phyloP scores from a whole-genome alignment of 345 rosid genomes.

The Alliaria petiolata region DNA sequence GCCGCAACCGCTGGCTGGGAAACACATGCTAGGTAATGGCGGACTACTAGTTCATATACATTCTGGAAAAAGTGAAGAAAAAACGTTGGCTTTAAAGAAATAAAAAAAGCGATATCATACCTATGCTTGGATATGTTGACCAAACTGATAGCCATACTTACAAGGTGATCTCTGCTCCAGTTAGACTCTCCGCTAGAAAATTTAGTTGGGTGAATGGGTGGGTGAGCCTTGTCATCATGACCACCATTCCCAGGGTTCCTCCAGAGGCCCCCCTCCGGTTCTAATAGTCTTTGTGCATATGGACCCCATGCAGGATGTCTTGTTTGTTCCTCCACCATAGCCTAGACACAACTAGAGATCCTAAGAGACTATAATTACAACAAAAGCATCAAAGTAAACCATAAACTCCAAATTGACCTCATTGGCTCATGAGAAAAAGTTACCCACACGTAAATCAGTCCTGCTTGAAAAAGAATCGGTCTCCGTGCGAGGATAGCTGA shows the following conservation, averaged over 20 bases:
- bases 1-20: slow-evolving; percentile 97
- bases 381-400: slow-evolving; percentile 2
- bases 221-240: slow-evolving; percentile 98
- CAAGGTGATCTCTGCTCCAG: slow-evolving; percentile 93
- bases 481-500: slow-evolving; percentile 99
- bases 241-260: slow-evolving; percentile 95
- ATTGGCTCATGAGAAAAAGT: slow-evolving; percentile 25
- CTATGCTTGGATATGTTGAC: slow-evolving; percentile 6
- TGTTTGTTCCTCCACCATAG: slow-evolving; percentile 81
- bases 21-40: slow-evolving; percentile 96
- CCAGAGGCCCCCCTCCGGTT: slow-evolving; percentile 80
- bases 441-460: slow-evolving; percentile 90
- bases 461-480: slow-evolving; percentile 81
- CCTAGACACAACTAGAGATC: slow-evolving; percentile 40
- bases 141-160: slow-evolving; percentile 33
- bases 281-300: slow-evolving; percentile 77
- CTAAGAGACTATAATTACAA: slow-evolving; percentile 22
- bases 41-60: slow-evolving; percentile 92
- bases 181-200: slow-evolving; percentile 76
- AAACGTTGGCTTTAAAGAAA: not conserved
- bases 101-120: not conserved
- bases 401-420: not conserved
- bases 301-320: slow-evolving; percentile 90
- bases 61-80: slow-evolving; percentile 47
- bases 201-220: slow-evolving; percentile 97